Base-by-base conservation (phyloP, 2,329 filamentous ascomycete species). In the Bisporella sp. region DNA sequence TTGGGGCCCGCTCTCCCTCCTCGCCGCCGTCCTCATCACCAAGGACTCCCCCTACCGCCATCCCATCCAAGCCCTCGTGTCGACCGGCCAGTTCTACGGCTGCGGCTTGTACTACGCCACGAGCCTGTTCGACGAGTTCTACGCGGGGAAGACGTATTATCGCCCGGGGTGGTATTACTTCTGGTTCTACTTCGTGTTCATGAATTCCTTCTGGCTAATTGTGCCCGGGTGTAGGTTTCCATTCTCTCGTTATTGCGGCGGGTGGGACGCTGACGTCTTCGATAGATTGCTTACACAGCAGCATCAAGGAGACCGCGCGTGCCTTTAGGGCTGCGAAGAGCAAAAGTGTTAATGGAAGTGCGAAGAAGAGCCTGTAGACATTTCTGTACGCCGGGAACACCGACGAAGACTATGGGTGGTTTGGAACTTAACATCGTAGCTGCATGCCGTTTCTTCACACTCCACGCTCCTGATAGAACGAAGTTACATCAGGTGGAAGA, bases 41-140 rank as follows among this genome's bases (percentile, higher is more conserved):
- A 64, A 57, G 31, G 60, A 66, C 41, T 71, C 69, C 49, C 66
- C 71, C n/a, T 61, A 69, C 33, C 74, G 79, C 6, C 72, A 82
- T 59, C 67, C 74, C 6, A 58, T 76, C 43, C 78, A 82, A 49
- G 61, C 63, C 40, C 62, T 68, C 28, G 64, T 68, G 13, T 66
- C 60, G 5, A 63, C 63, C 3, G 62, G 58, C 6, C 59, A 63
- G 21, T 46, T 54, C 32, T 59, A 81, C 65, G 77, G 80, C 50
- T 76, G 82, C 21, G 66, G 74, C 1, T 67, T 85, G 39, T 85
- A 85, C 68, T 83, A 80, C 61, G 67, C 74, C 2, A 85, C 81
- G 12, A 78, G 75, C 61, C 67, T 73, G 49, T 69, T 71, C 45
- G 77, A 80, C 53, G 64, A 70, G 50, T 67, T 66, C 33, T 65